phyloP scores from a whole-genome alignment of 805 yeast species.

The Ogataea pini region DNA sequence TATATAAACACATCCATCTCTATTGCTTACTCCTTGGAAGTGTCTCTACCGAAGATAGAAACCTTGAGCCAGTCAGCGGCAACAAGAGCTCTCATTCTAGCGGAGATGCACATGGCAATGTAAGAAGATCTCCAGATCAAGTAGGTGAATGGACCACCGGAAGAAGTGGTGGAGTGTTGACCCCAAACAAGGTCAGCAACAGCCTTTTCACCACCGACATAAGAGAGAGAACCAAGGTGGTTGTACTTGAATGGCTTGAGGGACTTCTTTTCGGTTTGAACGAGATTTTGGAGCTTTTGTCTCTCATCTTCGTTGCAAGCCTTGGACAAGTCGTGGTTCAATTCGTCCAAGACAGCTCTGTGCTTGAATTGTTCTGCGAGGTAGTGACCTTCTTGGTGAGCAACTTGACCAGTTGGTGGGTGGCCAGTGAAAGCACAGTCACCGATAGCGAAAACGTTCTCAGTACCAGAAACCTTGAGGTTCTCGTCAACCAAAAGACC shows the following conservation, averaged over 20 bases:
- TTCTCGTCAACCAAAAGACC: conserved; percentile 52
- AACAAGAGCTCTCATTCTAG: conserved; percentile 52
- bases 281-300: conserved; percentile 44
- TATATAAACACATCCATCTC: no score
- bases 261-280: conserved; percentile 34
- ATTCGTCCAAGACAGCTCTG: conserved; percentile 44
- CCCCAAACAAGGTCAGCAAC: conserved; percentile 61
- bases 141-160: conserved; percentile 56
- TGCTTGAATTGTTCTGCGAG: conserved; percentile 46
- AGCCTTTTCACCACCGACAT: conserved; percentile 57
- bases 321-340: conserved; percentile 41
- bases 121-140: conserved; percentile 58
- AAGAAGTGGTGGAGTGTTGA: conserved; percentile 46
- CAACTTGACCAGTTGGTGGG: conserved; percentile 61
- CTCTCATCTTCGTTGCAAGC: conserved; percentile 41
- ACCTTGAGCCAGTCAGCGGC: conserved; percentile 55
- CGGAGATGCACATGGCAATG: conserved; percentile 55
- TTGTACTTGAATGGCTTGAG: conserved; percentile 44
- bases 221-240: conserved; percentile 56
- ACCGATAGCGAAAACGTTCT: conserved; percentile 51
- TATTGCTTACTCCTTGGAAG: conserved; percentile 45
- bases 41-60: conserved; percentile 54
- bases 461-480: conserved; percentile 49
- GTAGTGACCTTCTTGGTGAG: conserved; percentile 55
- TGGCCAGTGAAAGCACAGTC: conserved; percentile 58